Percentiles rank a stretch among this genome's conserved stretches.
Conservation (phyloP, 345 rosid species). For the Populus davidiana region DNA sequence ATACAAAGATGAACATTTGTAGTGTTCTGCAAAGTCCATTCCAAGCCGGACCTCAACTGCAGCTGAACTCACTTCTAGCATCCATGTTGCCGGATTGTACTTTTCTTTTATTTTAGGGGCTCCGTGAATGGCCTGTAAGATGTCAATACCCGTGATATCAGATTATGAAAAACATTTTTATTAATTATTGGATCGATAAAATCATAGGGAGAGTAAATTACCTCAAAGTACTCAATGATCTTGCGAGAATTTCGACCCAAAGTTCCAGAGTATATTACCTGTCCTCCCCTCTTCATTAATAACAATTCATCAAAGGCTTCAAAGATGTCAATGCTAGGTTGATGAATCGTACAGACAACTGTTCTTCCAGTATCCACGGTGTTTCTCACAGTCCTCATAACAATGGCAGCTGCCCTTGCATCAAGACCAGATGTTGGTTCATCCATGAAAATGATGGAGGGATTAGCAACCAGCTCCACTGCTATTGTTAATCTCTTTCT, state of each 20-base stretch:
- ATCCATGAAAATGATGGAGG: conserved; percentile 63
- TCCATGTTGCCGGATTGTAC: conserved; percentile 61
- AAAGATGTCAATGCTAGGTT: conserved; percentile 57
- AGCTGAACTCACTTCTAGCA: conserved; percentile 48
- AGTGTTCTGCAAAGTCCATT: conserved; percentile 45
- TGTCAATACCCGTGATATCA: background rate
- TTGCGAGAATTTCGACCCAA: conserved; percentile 47
- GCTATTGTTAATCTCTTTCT: conserved; percentile 57
- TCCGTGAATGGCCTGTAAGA: conserved; percentile 41
- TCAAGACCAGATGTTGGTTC: conserved; percentile 60
- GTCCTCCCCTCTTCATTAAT: conserved; percentile 59
- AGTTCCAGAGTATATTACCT: conserved; percentile 46
- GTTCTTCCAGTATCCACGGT: conserved; percentile 57
- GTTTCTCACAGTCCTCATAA: conserved; percentile 55
- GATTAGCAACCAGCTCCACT: conserved; percentile 60
- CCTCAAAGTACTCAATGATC: conserved; percentile 53
- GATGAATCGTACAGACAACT: conserved; percentile 60
- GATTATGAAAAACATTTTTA: background rate
- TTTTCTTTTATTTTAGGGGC: conserved; percentile 44
- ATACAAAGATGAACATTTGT: conserved; percentile 34
- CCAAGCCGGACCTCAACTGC: conserved; percentile 41
- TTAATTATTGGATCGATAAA: background rate
- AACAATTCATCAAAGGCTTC: conserved; percentile 58
- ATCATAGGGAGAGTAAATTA: background rate
- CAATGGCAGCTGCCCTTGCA: conserved; percentile 60